A percentile compares a stretch with the other conserved stretches of the same genome.
Conservation (phyloP, 148 eudicot species). For the Oxyria digyna region DNA sequence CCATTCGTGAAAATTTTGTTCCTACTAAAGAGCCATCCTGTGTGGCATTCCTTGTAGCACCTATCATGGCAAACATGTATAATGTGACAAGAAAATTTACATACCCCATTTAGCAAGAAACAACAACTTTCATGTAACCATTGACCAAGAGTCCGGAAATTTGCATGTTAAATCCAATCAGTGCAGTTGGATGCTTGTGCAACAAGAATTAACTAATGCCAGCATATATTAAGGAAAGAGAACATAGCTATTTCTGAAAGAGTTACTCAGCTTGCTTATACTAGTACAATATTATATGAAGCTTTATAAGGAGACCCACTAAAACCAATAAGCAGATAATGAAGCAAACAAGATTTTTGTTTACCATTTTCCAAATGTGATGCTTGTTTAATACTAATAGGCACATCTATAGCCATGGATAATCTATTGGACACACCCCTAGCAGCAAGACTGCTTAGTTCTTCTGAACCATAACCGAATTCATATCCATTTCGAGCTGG, state of each 20-base stretch:
- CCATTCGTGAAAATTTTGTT: slow-evolving; percentile 6
- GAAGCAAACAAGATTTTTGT: neutral
- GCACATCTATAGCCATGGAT: neutral
- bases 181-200: neutral
- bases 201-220: no score
- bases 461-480: neutral
- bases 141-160: neutral
- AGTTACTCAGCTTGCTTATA: no score
- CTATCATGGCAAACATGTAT: slow-evolving; percentile 15
- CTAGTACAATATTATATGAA: no score
- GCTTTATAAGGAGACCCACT: no score
- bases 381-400: neutral
- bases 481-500: neutral
- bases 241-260: no score
- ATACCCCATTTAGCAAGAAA: slow-evolving; percentile 1
- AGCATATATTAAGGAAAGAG: no score
- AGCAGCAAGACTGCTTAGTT: neutral
- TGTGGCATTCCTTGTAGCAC: slow-evolving; percentile 7
- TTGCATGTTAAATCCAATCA: neutral
- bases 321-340: no score
- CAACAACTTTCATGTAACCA: neutral
- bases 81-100: slow-evolving; percentile 3
- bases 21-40: slow-evolving; percentile 14
- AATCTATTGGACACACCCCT: neutral
- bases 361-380: neutral